These are phyloP conservation scores for Sphaerosporella brunnea DNA, from an alignment of 495 filamentous ascomycete genomes.

Conservation along the genomic window DNA sequence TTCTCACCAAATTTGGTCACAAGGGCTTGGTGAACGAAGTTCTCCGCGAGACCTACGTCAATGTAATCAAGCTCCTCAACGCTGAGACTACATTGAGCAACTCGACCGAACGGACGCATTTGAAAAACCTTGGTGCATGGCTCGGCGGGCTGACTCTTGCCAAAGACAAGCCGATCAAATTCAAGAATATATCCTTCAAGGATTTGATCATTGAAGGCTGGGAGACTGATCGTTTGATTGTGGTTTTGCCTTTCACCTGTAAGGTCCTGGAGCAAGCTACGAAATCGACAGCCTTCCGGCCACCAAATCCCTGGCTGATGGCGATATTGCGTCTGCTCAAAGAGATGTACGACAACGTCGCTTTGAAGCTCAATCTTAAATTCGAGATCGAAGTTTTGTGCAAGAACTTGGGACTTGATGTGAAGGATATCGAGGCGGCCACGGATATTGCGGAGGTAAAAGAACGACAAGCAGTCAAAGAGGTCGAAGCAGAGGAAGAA, in stretches of 20 bases:
- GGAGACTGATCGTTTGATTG: conserved; percentile 69
- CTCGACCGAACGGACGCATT: conserved; percentile 59
- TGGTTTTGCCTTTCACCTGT: conserved; percentile 92
- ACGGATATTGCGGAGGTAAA: conserved; percentile 64
- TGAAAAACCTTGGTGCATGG: conserved; percentile 87
- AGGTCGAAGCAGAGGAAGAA: conserved; percentile 13
- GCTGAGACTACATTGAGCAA: conserved; percentile 66
- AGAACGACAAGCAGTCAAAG: conserved; percentile 32
- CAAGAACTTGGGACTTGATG: conserved; percentile 72
- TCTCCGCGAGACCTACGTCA: conserved; percentile 79
- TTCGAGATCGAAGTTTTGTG: conserved; percentile 97
- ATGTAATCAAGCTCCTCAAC: conserved; percentile 69
- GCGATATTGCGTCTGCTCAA: conserved; percentile 75
- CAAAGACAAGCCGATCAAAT: conserved; percentile 86
- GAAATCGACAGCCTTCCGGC: conserved; percentile 75
- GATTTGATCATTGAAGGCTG: conserved; percentile 83
- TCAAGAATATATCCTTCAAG: conserved; percentile 92
- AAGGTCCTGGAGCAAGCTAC: conserved; percentile 73
- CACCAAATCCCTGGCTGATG: conserved; percentile 94
- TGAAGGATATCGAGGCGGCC: conserved; percentile 71
- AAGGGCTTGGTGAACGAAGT: conserved; percentile 70
- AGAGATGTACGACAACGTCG: conserved; percentile 81
- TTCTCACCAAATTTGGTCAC: conserved; percentile 67
- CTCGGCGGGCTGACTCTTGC: conserved; percentile 86
- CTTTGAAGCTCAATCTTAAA: conserved; percentile 84